A percentile compares a stretch with the other conserved stretches of the same genome.
These are phyloP conservation scores for Stachybotrys chartarum DNA, from an alignment of 2,329 filamentous ascomycete species.

Conservation along the genomic window DNA sequence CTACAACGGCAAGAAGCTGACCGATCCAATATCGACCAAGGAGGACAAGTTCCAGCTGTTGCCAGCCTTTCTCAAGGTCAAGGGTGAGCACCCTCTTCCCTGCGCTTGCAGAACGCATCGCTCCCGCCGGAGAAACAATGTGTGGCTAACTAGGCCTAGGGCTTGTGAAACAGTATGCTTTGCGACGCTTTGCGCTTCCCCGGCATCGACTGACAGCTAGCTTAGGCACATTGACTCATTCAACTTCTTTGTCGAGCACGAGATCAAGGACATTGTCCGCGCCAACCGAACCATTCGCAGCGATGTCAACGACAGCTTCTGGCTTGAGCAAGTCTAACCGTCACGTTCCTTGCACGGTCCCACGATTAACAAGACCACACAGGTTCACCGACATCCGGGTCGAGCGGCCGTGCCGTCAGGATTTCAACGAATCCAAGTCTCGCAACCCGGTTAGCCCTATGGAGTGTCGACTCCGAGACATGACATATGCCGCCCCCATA, in stretches of 20 bases:
- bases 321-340: constrained; percentile 54
- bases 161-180: constrained; percentile 73
- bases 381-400: constrained; percentile 83
- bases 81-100: constrained; percentile 44
- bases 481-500: constrained; percentile 96
- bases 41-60: constrained; percentile 95
- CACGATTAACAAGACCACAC: constrained; percentile 10
- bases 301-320: constrained; percentile 89
- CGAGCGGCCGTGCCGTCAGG: constrained; percentile 70
- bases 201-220: constrained; percentile 5
- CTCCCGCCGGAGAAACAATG: background rate
- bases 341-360: background rate
- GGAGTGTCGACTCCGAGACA: constrained; percentile 91
- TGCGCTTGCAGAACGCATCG: background rate
- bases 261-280: constrained; percentile 93
- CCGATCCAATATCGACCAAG: constrained; percentile 55
- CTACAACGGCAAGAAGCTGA: constrained; percentile 61
- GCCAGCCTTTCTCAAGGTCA: constrained; percentile 96
- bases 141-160: constrained; percentile 27
- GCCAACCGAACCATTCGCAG: constrained; percentile 84
- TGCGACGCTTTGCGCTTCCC: background rate
- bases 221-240: constrained; percentile 85
- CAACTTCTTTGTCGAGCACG: constrained; percentile 95
- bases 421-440: constrained; percentile 64
- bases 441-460: constrained; percentile 80